These are phyloP conservation scores for Acanthamoeba castellanii DNA, from an alignment of 208 protist genomes.

Conservation along the genomic window DNA sequence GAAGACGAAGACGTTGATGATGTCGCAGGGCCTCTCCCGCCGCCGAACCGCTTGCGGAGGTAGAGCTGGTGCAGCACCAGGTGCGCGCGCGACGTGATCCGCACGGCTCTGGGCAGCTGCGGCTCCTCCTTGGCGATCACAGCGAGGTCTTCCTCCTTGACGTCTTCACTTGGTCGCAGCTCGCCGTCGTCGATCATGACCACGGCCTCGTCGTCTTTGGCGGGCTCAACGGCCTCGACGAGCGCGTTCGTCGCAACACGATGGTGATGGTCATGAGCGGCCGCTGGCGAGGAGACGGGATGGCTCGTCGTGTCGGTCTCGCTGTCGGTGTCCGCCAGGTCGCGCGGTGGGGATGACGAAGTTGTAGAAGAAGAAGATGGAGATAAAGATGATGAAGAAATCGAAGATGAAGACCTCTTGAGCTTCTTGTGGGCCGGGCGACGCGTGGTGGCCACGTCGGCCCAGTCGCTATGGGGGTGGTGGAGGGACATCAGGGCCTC, in stretches of 20 bases:
- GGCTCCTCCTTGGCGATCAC: not conserved
- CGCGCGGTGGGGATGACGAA: no score
- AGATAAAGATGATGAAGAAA: no score
- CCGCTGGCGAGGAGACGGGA: not conserved
- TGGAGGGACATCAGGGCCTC: no score
- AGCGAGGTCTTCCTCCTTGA: not conserved
- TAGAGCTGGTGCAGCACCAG: conserved; percentile 10
- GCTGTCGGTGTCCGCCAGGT: not conserved
- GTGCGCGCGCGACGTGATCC: not conserved
- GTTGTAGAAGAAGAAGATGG: no score
- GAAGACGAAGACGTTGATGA: not conserved
- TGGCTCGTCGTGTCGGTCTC: not conserved
- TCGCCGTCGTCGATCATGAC: not conserved
- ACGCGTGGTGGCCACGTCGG: no score
- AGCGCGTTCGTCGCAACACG: no score
- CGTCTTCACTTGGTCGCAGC: not conserved
- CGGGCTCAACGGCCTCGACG: no score
- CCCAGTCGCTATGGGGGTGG: no score
- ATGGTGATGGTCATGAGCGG: no score
- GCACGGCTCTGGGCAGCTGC: not conserved
- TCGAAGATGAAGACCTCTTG: no score
- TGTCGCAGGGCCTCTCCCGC: not conserved
- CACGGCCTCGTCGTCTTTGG: no score
- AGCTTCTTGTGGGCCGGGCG: no score
- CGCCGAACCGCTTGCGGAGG: not conserved